Base-by-base conservation (phyloP, 1,139 yeast genomes). In the Nakaseomyces kungkrabaensis region DNA sequence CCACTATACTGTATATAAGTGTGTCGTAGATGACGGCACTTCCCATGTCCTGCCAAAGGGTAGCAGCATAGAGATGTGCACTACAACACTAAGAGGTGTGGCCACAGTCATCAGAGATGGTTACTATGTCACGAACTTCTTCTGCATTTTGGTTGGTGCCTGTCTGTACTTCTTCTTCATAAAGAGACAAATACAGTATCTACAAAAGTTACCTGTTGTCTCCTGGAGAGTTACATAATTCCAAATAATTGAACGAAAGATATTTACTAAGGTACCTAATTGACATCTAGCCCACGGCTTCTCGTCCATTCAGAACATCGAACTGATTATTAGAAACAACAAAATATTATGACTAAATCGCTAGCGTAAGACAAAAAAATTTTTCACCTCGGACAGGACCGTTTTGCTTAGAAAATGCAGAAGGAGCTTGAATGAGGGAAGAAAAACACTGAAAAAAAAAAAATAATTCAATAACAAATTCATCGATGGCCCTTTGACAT, bases 141-240 rank as follows among this genome's bases (percentile, higher is more conserved):
- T 88, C 10, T 90, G 97, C 67, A 78, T 90, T 3, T 47, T 66
- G 0, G 53, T 85, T 41, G 97, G 97, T 1, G 52, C 83, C 9
- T n/a, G 73, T 0, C 71, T 89, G 17, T 86, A 84, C 65, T 72
- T 80, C 48, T 69, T 72, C 0, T 88, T 85, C 80, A 82, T 87
- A 44, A 78, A 76, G 57, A 74, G 71, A 50, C 83, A 83, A 37
- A 65, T 68, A 3, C 58, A 51, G 34, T 55, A 59, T 34, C 51
- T 71, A 48, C 73, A 70, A 51, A 59, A 54, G 25, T 48, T 68
- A 45, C 70, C 72, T 26, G 59, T 63, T 3, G 55, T 59, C 45
- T 54, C 65, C 13, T 71, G 74, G 73, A 68, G 72, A 57, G 56
- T 61, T 42, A 31, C 48, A 9, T 36, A 43, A 41, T 43, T 37